phyloP scores from a whole-genome alignment of 805 yeast species.

The Kazachstania africana region DNA sequence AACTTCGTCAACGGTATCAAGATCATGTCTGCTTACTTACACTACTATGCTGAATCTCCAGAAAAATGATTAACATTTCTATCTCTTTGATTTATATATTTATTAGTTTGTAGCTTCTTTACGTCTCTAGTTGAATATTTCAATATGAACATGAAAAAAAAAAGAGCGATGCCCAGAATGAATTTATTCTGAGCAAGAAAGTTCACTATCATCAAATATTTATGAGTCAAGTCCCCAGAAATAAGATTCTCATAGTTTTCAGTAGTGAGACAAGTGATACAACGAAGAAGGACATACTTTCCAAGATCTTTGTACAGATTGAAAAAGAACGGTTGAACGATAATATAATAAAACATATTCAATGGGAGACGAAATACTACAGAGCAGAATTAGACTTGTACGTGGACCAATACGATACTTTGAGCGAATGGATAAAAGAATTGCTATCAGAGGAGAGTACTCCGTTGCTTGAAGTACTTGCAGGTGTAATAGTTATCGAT shows the following conservation, averaged over 20 bases:
- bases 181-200: neutral
- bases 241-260: slow-evolving; percentile 2
- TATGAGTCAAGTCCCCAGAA: neutral
- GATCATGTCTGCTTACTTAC: slow-evolving; percentile 86
- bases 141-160: too few relatives aligned
- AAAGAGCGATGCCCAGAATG: too few relatives aligned
- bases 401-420: slow-evolving; percentile 17
- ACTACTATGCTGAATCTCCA: slow-evolving; percentile 51
- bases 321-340: slow-evolving; percentile 1
- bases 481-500: slow-evolving; percentile 34
- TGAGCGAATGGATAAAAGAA: slow-evolving; percentile 30
- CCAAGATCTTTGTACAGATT: slow-evolving; percentile 1
- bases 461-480: slow-evolving; percentile 33
- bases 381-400: slow-evolving; percentile 20
- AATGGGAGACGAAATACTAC: slow-evolving; percentile 25
- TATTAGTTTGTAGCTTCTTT: neutral
- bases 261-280: neutral
- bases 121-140: too few relatives aligned
- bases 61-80: slow-evolving; percentile 15
- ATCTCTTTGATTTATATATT: too few relatives aligned
- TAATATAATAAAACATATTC: slow-evolving; percentile 10
- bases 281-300: neutral
- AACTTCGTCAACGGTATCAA: slow-evolving; percentile 91
- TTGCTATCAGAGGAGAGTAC: slow-evolving; percentile 26
- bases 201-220: neutral